These are phyloP conservation scores for Rubroshorea leprosula DNA, from an alignment of 345 rosid genomes.

Conservation along the genomic window DNA sequence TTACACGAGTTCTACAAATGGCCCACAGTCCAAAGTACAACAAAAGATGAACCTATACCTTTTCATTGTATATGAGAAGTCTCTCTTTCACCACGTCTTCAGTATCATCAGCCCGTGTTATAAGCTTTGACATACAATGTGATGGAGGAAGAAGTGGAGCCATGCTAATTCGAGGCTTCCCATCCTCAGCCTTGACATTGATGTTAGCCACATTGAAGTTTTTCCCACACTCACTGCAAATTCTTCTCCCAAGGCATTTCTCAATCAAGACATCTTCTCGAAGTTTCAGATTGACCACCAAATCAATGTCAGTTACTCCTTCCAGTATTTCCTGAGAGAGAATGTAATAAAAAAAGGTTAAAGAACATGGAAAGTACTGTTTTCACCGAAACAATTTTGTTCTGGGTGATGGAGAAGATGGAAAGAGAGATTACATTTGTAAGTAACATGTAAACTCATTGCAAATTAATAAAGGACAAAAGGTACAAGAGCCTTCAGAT, in stretches of 20 bases:
- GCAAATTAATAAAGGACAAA: no score
- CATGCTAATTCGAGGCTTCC: slow-evolving; percentile 74
- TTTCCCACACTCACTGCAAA: slow-evolving; percentile 74
- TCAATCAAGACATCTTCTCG: slow-evolving; percentile 76
- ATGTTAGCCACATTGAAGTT: slow-evolving; percentile 46
- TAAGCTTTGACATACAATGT: slow-evolving; percentile 74
- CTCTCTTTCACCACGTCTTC: slow-evolving; percentile 88
- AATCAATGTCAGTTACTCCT: slow-evolving; percentile 68
- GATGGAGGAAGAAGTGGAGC: slow-evolving; percentile 89
- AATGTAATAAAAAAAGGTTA: no score
- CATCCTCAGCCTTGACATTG: slow-evolving; percentile 63
- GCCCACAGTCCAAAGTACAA: not conserved
- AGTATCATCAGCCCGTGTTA: slow-evolving; percentile 85
- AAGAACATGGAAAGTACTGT: not conserved
- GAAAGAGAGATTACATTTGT: no score
- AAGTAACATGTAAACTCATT: no score
- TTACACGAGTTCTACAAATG: not conserved
- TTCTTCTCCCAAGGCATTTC: slow-evolving; percentile 94
- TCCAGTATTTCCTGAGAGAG: slow-evolving; percentile 67
- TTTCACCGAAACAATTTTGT: no score
- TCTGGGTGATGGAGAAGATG: no score
- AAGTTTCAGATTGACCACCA: slow-evolving; percentile 84
- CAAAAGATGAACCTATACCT: slow-evolving; percentile 35
- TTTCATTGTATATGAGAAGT: slow-evolving; percentile 64
- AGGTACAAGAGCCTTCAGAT: no score